Evolutionary conservation across 768 basidiomycete genomes (phyloP), one percentile per base, ranked within the genome.

Genomic region (Xerocomellus amylosporus): DNA sequence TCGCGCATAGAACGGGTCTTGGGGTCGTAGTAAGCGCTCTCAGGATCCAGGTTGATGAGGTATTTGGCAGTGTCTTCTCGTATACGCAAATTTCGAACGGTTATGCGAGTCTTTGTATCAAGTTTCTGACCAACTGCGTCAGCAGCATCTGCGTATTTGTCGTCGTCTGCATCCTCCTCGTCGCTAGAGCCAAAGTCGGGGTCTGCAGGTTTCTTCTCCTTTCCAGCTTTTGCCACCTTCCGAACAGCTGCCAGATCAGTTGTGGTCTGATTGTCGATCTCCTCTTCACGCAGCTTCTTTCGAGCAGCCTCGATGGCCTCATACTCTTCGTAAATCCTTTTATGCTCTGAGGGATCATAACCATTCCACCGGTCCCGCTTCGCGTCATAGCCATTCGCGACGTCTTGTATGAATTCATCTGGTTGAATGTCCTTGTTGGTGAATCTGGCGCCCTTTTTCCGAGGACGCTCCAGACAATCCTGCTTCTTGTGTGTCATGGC

Each of bases 1-100:
- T 99, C 97, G 73, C 97, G 88, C 97, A 99, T 99, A 8, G 96
- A 98, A 66, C 97, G 87, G 13, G 97, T 98, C 77, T 99, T 99
- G 44, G 97, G 97, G 67, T 99, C 97, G 68, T 99, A 99, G 75
- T 98, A 98, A 9, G 97, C 97, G 64, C 90, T 93, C 0, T 92
- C 87, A 1, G 89, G 88, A 71, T 98, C 94, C 70, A 99, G 71
- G 69, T 98, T 99, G 71, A 96, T 90, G 66, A 99, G 82, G 69
- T 99, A 99, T 70, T 99, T 99, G 10, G 97, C 97, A 2, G 96
- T 98, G 70, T 99, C 97, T 74, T 99, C 97, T 67, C 97, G 88
- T 62, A 99, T 98, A 76, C 97, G 90, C 64, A 99, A 77, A 74
- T 99, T 98, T 56, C 97, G 86, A 56, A 99, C 97, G 17, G 97